A percentile compares a stretch with the other conserved stretches of the same genome.
Evolutionary conservation across 2,329 filamentous ascomycete species (phyloP).

Genomic region (Elsinoe australis): DNA sequence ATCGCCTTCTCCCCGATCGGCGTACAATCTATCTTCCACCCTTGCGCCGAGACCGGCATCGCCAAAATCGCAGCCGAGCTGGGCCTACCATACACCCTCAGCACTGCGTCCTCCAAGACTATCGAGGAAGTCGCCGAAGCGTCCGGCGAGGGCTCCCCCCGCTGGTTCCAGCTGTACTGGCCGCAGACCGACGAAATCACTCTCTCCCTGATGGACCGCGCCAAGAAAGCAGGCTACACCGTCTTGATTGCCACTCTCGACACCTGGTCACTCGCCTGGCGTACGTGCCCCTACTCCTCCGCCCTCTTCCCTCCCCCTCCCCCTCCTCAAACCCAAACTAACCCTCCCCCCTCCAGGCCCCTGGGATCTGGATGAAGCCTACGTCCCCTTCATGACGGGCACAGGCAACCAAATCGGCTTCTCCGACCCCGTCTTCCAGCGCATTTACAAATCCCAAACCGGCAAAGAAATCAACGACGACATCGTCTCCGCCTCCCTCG

Average conservation of each 20-base stretch:
- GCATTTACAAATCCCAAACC: conserved; percentile 45
- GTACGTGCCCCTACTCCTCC: too few species aligned
- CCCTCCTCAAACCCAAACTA: too few species aligned
- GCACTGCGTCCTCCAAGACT: conserved; percentile 54
- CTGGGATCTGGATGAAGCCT: conserved; percentile 53
- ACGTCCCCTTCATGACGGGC: conserved; percentile 26
- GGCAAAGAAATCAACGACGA: conserved; percentile 36
- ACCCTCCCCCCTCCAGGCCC: too few species aligned
- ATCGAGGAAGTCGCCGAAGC: conserved; percentile 60
- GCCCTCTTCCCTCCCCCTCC: too few species aligned
- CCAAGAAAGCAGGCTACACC: conserved; percentile 54
- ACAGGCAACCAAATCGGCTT: conserved; percentile 55
- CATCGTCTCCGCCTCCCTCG: conserved; percentile 41
- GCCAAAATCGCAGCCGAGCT: conserved; percentile 55
- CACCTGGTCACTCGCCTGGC: conserved; percentile 61
- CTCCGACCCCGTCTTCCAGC: conserved; percentile 57
- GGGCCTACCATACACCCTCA: conserved; percentile 58
- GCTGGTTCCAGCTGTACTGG: conserved; percentile 74
- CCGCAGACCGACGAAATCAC: conserved; percentile 60
- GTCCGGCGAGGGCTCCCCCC: conserved; percentile 41
- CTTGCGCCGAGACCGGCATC: conserved; percentile 56
- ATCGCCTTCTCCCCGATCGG: conserved; percentile 61
- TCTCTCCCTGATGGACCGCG: conserved; percentile 53
- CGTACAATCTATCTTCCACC: conserved; percentile 60
- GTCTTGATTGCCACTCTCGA: conserved; percentile 66